Base-by-base conservation (phyloP, 257 asterid species). In the Ligustrum vulgare region DNA sequence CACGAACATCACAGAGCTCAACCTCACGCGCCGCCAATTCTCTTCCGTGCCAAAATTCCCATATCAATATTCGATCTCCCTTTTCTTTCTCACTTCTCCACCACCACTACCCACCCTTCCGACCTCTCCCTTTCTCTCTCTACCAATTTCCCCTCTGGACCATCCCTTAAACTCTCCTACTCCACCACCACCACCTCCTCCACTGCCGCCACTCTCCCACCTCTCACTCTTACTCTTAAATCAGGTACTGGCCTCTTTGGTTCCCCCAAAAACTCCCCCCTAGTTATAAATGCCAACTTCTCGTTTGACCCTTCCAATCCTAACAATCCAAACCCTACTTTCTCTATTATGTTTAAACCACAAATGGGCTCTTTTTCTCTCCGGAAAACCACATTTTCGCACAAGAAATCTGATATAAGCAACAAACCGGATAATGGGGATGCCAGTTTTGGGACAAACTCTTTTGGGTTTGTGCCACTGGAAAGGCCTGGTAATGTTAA, bases 181-280 rank as follows among this genome's bases (percentile, higher is more conserved):
- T 84, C 92, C 83, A 70, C 90, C 82, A 62, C 86, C 73, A 64
- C 87, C 75, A 13, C 84, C 31, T 1, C 75, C 75, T 0, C 82
- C 74, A 4, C 86, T 72, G 45, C 86, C 33, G 32, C 77, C 78
- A 4, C 79, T 49, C 5, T 89, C 23, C 88, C 93, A 1, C 97
- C 96, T 10, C 65, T 90, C 6, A 84, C 83, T 16, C 89, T 91
- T 31, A 75, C 94, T 0, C 92, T 91, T 45, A 93, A 88, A 81
- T 93, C 98, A 10, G 97, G 97, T 34, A 86, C 91, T n/a, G 97
- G 98, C 33, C 79, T 89, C 32, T 90, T 84, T 64, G 98, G 98
- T 15, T 93, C 98, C 20, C 96, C 98, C 25, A 87, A 77, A 43
- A 85, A 83, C 72, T 91, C 97, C 13, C 97, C 97, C 20, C 87